A percentile compares a stretch with the other conserved stretches of the same genome.
Conservation (phyloP, 108 stramenopile genomes). For the Skeletonema tropicum region DNA sequence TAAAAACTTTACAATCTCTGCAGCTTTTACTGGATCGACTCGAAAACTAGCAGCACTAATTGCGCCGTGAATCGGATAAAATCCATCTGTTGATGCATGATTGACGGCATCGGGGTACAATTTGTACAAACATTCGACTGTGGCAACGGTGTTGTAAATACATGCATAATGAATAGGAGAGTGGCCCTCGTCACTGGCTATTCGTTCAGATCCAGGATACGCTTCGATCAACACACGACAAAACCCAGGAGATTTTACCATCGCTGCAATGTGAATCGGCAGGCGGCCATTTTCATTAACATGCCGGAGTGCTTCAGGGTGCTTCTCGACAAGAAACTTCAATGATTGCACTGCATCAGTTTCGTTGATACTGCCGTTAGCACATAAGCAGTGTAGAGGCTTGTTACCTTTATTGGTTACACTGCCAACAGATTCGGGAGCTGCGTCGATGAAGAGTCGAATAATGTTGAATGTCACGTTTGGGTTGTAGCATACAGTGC, state of each 20-base stretch:
- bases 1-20: not conserved
- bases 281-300: not conserved
- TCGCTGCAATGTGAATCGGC: slow-evolving; percentile 5
- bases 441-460: not conserved
- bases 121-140: slow-evolving; percentile 3
- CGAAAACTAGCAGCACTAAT: too few species aligned
- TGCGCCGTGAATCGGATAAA: not conserved
- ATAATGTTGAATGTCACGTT: not conserved
- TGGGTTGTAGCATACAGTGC: too few species aligned
- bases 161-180: slow-evolving; percentile 4
- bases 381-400: too few species aligned
- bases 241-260: not conserved
- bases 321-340: not conserved
- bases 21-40: too few species aligned
- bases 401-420: not conserved
- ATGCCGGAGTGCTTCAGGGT: not conserved
- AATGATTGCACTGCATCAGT: not conserved
- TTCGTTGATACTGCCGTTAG: too few species aligned
- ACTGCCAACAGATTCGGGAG: not conserved
- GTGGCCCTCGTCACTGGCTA: too few species aligned
- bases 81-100: too few species aligned
- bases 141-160: not conserved
- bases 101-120: too few species aligned
- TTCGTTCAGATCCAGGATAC: not conserved
- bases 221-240: too few species aligned